Base-by-base conservation (phyloP, 768 basidiomycete species). In the Piloderma croceum region DNA sequence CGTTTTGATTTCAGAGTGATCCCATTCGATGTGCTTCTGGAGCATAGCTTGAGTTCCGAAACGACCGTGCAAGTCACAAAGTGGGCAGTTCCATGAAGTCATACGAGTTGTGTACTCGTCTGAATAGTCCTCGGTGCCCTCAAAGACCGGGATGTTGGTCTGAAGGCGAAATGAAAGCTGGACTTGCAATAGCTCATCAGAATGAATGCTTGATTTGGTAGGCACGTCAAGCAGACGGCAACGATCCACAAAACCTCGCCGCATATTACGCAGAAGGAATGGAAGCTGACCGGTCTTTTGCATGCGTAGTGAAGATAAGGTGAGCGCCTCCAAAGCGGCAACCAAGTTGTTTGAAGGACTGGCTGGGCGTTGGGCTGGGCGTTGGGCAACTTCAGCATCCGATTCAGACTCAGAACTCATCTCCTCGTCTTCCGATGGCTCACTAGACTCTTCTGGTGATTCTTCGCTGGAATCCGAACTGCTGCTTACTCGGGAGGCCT, bases 251-350 rank as follows among this genome's bases (percentile, higher is more conserved):
- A 83, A 83, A 2, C 75, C 74, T 3, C 36, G 48, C 11, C 67
- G 63, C 13, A 84, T 49, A 47, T 74, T 76, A 9, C 76, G 73
- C 20, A 54, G 60, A 17, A 81, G 61, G 51, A 83, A 84, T 0
- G 82, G 82, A 5, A 82, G 64, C 37, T 61, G 62, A 12, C 45
- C 47, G 9, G 61, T 59, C 18, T 51, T 53, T 24, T 67, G 66
- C 56, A 75, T 62, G 15, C 63, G 64, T 31, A 65, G 43, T 3
- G 54, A 48, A 1, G 62, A 44, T 2, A 59, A 50, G 0, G 58
- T 57, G 13, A 70, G 41, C 10, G 44, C 43, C 38, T 69, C 60
- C 10, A 73, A 43, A 10, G 60, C 62, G 4, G 56, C 42, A 21
- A 71, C 25, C 31, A 76, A 57, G 3, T 55, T 44, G 3, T 60